A percentile compares a stretch with the other conserved stretches of the same genome.
phyloP scores from a whole-genome alignment of 2,329 filamentous ascomycete species.

The Fusarium napiforme region DNA sequence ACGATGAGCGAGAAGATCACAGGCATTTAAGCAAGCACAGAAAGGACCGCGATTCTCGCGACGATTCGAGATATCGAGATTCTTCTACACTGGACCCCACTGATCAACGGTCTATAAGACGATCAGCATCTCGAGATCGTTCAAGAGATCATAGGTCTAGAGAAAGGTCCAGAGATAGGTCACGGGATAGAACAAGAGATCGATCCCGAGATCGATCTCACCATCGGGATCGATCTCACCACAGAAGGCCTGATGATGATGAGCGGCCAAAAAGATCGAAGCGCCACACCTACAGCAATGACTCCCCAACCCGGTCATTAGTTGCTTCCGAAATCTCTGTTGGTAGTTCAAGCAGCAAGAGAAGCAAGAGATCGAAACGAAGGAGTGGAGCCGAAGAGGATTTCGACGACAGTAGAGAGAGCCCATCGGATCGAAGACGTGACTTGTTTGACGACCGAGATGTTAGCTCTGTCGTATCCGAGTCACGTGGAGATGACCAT shows the following conservation, averaged over 20 bases:
- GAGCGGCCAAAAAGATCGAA: slow-evolving; percentile 52
- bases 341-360: slow-evolving; percentile 52
- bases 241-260: slow-evolving; percentile 46
- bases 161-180: slow-evolving; percentile 6
- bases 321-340: slow-evolving; percentile 53
- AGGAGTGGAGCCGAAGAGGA: slow-evolving; percentile 52
- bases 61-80: slow-evolving; percentile 24
- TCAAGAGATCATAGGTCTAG: slow-evolving; percentile 19
- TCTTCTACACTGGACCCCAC: slow-evolving; percentile 18
- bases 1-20: slow-evolving; percentile 31
- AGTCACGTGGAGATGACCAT: slow-evolving; percentile 50
- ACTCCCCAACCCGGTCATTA: slow-evolving; percentile 49
- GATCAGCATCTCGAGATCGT: slow-evolving; percentile 28
- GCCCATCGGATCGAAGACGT: slow-evolving; percentile 53
- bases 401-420: slow-evolving; percentile 48
- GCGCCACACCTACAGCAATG: slow-evolving; percentile 46
- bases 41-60: slow-evolving; percentile 28
- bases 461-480: slow-evolving; percentile 62
- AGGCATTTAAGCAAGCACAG: slow-evolving; percentile 32
- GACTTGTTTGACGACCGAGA: slow-evolving; percentile 59
- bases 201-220: slow-evolving; percentile 28
- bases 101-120: slow-evolving; percentile 29
- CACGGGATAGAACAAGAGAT: slow-evolving; percentile 19
- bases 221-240: slow-evolving; percentile 25
- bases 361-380: slow-evolving; percentile 54